Evolutionary conservation across 2,329 filamentous ascomycete genomes (phyloP).

Genomic region (Emergomyces pasteurianus): DNA sequence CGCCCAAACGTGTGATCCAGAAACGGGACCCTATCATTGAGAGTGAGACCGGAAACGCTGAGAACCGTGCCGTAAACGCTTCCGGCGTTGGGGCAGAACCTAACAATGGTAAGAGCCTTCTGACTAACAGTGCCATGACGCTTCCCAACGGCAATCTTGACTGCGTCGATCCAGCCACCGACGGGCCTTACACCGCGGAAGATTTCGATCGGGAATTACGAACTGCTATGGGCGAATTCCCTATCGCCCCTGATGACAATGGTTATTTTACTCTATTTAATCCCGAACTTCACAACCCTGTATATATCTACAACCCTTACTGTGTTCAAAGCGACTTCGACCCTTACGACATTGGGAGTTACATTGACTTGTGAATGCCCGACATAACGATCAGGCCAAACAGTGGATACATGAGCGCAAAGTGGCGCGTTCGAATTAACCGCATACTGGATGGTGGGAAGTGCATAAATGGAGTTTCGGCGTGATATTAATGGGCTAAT

Average conservation of each 20-base stretch:
- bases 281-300: conserved; percentile 9
- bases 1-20: background rate
- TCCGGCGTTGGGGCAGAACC: background rate
- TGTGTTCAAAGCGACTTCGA: conserved; percentile 17
- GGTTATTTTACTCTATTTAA: conserved; percentile 17
- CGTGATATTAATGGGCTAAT: conserved; percentile 1
- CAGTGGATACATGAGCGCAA: background rate
- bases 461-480: conserved; percentile 3
- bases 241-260: conserved; percentile 7
- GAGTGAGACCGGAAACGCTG: background rate
- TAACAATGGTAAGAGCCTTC: background rate
- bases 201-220: conserved; percentile 8
- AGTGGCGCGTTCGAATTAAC: background rate
- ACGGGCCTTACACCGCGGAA: conserved; percentile 2
- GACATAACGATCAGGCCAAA: background rate
- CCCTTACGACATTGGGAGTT: conserved; percentile 17
- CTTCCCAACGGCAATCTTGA: background rate
- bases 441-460: background rate
- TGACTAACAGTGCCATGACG: background rate
- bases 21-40: background rate
- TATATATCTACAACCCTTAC: conserved; percentile 17
- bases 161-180: background rate
- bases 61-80: background rate
- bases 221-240: conserved; percentile 4
- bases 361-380: conserved; percentile 6